A percentile compares a stretch with the other conserved stretches of the same genome.
These are phyloP conservation scores for Metschnikowia vanudenii DNA, from an alignment of 805 yeast genomes.

Conservation along the genomic window DNA sequence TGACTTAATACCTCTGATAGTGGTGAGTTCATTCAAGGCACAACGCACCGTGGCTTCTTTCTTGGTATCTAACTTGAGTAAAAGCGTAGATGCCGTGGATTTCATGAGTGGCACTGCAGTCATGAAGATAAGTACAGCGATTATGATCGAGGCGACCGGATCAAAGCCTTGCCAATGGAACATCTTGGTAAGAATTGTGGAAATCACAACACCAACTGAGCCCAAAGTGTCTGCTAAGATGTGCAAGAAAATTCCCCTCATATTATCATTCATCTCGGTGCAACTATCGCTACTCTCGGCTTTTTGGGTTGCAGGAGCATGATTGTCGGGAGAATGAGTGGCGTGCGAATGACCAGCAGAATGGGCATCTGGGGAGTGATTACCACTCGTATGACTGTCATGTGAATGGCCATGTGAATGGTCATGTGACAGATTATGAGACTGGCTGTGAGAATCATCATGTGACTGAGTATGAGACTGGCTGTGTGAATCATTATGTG, in stretches of 20 bases:
- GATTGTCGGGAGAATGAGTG: too few species aligned
- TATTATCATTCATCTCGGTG: constrained; percentile 53
- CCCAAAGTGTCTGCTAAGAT: constrained; percentile 95
- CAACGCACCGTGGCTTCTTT: constrained; percentile 65
- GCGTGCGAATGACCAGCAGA: too few species aligned
- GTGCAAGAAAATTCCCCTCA: constrained; percentile 93
- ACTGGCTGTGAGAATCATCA: too few species aligned
- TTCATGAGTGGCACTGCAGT: constrained; percentile 83
- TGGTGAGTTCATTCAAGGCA: constrained; percentile 63
- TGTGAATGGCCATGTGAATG: too few species aligned
- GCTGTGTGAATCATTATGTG: too few species aligned
- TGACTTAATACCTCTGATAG: constrained; percentile 76
- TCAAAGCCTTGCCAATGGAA: constrained; percentile 78
- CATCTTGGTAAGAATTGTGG: constrained; percentile 72
- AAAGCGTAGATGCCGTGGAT: constrained; percentile 72
- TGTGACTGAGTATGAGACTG: too few species aligned
- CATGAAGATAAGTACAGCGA: constrained; percentile 73
- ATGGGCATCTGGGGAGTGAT: too few species aligned
- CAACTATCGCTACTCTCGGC: background rate
- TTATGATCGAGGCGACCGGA: constrained; percentile 86
- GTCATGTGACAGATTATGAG: too few species aligned
- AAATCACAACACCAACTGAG: constrained; percentile 93
- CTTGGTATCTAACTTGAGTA: constrained; percentile 57
- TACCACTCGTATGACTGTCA: too few species aligned
- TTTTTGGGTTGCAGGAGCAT: too few species aligned